Base-by-base conservation (phyloP, 768 basidiomycete genomes). In the Termitomyces sp. region DNA sequence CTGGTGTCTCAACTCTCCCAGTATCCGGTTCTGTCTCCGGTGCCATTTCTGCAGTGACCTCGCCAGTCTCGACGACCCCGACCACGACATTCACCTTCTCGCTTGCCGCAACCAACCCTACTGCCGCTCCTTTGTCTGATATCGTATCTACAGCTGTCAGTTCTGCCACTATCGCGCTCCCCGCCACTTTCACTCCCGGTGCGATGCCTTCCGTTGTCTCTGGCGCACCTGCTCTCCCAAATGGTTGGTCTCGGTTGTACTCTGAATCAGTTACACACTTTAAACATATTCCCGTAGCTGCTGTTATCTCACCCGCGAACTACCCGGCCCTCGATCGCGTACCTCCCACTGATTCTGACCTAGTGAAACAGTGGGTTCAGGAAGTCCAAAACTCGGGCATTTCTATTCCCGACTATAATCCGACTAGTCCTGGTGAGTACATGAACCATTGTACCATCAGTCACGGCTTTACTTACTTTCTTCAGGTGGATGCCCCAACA, bases 351-450 rank as follows among this genome's bases (percentile, higher is more conserved):
- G 81, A 87, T 70, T 82, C 83, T 5, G 74, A 81, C 20, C 71
- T 86, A 61, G 88, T 92, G 9, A 73, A 81, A 62, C 77, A 82
- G 65, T 92, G 90, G 90, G 84, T 86, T n/a, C 52, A 75, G 55
- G 82, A 87, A 14, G 84, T 91, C 26, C 49, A 65, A 5, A 71
- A 72, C 45, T 81, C 83, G 10, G 85, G 86, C 38, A 63, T 88
- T 40, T 46, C 65, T 3, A 86, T 90, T 64, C 89, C 90, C 8
- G 62, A 75, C 67, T 71, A 87, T 59, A 20, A 68, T 2, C 69
- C 71, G 26, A 88, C 74, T 51, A 65, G 71, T 20, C 61, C 67
- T 11, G 79, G 78, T 78, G 18, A 35, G 74, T 67, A 20, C 57
- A 52, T 40, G 8, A 46, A 26, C 4, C 52, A 47, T 24, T 18